Evolutionary conservation across 2,329 filamentous ascomycete species (phyloP).

Genomic region (Phoma herbarum): DNA sequence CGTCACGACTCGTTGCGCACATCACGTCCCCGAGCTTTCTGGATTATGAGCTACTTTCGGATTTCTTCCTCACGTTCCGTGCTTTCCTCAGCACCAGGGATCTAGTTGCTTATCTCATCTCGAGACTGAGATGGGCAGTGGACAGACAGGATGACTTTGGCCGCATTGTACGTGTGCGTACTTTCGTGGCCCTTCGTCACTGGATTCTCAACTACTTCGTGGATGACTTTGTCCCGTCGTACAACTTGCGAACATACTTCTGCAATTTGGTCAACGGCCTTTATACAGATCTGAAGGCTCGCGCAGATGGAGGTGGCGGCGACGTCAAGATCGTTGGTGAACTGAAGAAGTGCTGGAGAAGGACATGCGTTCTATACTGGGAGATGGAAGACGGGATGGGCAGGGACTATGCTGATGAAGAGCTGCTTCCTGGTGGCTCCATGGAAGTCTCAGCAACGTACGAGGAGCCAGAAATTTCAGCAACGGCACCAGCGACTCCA

Average conservation of each 20-base stretch:
- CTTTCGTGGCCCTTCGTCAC: constrained; percentile 93
- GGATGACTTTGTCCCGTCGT: constrained; percentile 87
- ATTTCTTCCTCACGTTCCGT: constrained; percentile 96
- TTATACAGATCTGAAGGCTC: constrained; percentile 61
- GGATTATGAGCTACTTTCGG: constrained; percentile 95
- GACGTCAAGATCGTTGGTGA: constrained; percentile 90
- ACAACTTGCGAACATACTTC: constrained; percentile 77
- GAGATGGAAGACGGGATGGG: constrained; percentile 73
- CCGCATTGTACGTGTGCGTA: constrained; percentile 92
- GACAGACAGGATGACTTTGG: constrained; percentile 81
- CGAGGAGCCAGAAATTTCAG: constrained; percentile 31
- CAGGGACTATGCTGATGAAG: constrained; percentile 66
- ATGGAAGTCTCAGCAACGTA: constrained; percentile 53
- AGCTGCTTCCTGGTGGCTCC: constrained; percentile 79
- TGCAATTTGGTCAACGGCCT: constrained; percentile 79
- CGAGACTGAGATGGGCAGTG: constrained; percentile 87
- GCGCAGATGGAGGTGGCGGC: constrained; percentile 63
- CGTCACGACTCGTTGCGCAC: constrained; percentile 89
- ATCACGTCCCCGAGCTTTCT: constrained; percentile 96
- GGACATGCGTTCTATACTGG: constrained; percentile 91
- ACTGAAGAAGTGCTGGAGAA: constrained; percentile 96
- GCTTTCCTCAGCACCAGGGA: constrained; percentile 81
- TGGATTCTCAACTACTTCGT: constrained; percentile 99
- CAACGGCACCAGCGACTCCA: constrained; percentile 33
- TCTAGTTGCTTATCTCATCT: constrained; percentile 83